These are phyloP conservation scores for Alternaria incomplexa DNA, from an alignment of 2,329 filamentous ascomycete species.

Conservation along the genomic window DNA sequence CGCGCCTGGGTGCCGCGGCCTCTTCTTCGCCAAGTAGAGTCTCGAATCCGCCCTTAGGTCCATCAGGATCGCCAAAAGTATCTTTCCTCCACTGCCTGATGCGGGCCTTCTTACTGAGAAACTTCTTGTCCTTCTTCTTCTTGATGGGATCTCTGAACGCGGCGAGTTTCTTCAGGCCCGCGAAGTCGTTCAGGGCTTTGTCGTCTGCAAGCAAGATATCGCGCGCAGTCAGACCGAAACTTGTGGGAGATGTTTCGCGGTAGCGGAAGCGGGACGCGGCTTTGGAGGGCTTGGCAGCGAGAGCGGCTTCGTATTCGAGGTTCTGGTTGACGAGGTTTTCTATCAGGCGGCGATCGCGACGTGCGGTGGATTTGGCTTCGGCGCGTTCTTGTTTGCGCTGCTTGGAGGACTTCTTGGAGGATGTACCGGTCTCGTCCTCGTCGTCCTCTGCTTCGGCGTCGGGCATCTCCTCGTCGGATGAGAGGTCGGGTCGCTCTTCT, in stretches of 20 bases:
- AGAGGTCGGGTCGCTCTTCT: slow-evolving; percentile 76
- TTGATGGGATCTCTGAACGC: slow-evolving; percentile 86
- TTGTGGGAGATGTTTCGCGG: slow-evolving; percentile 87
- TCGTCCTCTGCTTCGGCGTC: slow-evolving; percentile 53
- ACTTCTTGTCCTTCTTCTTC: slow-evolving; percentile 87
- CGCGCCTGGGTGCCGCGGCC: not conserved
- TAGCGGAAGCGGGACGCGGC: slow-evolving; percentile 75
- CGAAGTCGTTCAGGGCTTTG: slow-evolving; percentile 84
- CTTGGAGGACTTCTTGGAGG: slow-evolving; percentile 51
- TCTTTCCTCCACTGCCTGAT: slow-evolving; percentile 83
- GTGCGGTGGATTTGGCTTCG: slow-evolving; percentile 73
- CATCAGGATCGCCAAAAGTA: slow-evolving; percentile 68
- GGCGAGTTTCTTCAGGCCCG: slow-evolving; percentile 92
- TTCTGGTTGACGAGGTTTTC: slow-evolving; percentile 85
- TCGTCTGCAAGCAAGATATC: slow-evolving; percentile 94
- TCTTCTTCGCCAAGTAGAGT: slow-evolving; percentile 23
- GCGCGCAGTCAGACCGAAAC: slow-evolving; percentile 85
- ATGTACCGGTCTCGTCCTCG: slow-evolving; percentile 30
- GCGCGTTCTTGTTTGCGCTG: slow-evolving; percentile 55
- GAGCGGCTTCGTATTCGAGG: slow-evolving; percentile 73
- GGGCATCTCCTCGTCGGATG: slow-evolving; percentile 53
- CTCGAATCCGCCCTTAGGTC: slow-evolving; percentile 53
- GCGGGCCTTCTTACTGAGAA: slow-evolving; percentile 88
- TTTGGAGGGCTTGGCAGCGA: slow-evolving; percentile 57
- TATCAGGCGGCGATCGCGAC: slow-evolving; percentile 80